phyloP scores from a whole-genome alignment of 768 basidiomycete species.

The Leucocoprinus birnbaumii region DNA sequence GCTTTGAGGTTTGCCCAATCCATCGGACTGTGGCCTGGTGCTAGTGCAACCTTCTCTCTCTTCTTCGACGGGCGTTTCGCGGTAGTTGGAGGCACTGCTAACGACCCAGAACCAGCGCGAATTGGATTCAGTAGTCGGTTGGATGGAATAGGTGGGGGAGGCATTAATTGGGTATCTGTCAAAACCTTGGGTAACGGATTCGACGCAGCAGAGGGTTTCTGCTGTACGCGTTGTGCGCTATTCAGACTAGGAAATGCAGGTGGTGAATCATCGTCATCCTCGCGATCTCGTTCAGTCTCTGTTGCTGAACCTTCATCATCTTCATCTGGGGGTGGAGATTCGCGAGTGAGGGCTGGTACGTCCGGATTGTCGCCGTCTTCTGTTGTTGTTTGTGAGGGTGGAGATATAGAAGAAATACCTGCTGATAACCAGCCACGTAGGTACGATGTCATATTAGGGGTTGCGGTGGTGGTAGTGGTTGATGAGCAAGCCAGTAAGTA shows the following conservation, averaged over 20 bases:
- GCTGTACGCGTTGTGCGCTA: conserved; percentile 64
- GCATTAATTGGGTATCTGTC: conserved; percentile 52
- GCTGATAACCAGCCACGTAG: conserved; percentile 55
- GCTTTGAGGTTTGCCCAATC: conserved; percentile 92
- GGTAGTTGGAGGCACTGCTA: conserved; percentile 61
- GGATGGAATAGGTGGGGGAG: conserved; percentile 46
- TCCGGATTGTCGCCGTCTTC: conserved; percentile 17
- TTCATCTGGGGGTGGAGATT: conserved; percentile 40
- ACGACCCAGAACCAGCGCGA: conserved; percentile 28
- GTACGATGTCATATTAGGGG: conserved; percentile 49
- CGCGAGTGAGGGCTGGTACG: conserved; percentile 30
- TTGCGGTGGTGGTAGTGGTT: conserved; percentile 3
- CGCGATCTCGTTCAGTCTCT: conserved; percentile 33
- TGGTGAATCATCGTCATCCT: conserved; percentile 50
- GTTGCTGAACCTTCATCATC: conserved; percentile 35
- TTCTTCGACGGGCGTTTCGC: conserved; percentile 61
- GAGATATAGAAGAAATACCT: conserved; percentile 27
- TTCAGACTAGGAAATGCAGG: conserved; percentile 72
- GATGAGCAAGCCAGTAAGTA: no score
- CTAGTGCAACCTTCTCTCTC: conserved; percentile 80
- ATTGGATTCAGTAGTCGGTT: conserved; percentile 36
- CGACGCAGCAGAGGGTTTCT: conserved; percentile 6
- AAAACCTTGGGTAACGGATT: conserved; percentile 29
- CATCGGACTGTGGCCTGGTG: conserved; percentile 87
- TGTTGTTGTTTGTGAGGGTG: conserved; percentile 21